Evolutionary conservation across 2,329 filamentous ascomycete species (phyloP).

Genomic region (Ascochyta fabae): DNA sequence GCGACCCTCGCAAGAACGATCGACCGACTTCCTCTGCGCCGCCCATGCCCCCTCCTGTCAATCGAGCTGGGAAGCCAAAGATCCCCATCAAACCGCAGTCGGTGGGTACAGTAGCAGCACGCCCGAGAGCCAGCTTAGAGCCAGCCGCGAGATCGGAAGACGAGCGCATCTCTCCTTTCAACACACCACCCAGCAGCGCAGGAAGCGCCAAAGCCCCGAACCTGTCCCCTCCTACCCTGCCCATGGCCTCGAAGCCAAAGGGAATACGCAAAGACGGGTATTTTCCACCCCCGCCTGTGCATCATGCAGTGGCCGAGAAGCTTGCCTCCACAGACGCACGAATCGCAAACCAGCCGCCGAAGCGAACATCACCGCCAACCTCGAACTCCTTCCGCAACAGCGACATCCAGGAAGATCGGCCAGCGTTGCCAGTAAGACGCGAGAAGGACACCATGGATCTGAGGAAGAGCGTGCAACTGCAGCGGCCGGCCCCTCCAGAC

Average conservation of each 20-base stretch:
- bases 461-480: conserved; percentile 43
- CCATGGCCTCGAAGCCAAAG: conserved; percentile 36
- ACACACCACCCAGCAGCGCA: conserved; percentile 79
- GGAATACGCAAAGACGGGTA: conserved; percentile 37
- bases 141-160: conserved; percentile 54
- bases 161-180: conserved; percentile 76
- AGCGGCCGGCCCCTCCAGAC: conserved; percentile 40
- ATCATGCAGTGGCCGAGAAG: conserved; percentile 40
- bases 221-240: conserved; percentile 29
- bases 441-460: conserved; percentile 44
- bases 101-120: conserved; percentile 28
- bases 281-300: conserved; percentile 41
- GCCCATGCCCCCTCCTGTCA: conserved; percentile 71
- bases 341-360: conserved; percentile 23
- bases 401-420: conserved; percentile 54
- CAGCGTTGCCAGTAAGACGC: conserved; percentile 56
- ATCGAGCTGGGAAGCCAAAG: conserved; percentile 80
- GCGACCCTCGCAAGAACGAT: conserved; percentile 42
- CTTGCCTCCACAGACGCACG: conserved; percentile 31
- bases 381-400: conserved; percentile 17
- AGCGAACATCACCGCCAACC: conserved; percentile 22
- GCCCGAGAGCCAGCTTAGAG: conserved; percentile 32
- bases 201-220: conserved; percentile 55
- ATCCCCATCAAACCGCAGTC: conserved; percentile 59
- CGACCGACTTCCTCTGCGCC: conserved; percentile 50